Percentiles rank a stretch among this genome's conserved stretches.
These are phyloP conservation scores for Hypoxylon rickii DNA, from an alignment of 495 filamentous ascomycete species.

Conservation along the genomic window DNA sequence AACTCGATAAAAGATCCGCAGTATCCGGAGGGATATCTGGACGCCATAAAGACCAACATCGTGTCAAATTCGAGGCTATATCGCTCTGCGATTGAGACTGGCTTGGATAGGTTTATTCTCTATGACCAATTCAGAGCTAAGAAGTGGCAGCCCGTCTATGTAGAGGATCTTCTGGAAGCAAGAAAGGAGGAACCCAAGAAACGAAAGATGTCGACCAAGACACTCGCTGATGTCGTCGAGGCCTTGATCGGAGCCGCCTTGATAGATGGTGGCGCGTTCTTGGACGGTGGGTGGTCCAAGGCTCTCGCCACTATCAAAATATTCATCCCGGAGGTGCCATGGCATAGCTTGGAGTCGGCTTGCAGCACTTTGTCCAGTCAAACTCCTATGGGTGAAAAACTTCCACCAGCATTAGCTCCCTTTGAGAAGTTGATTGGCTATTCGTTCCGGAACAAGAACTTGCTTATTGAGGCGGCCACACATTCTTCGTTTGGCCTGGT, in stretches of 20 bases:
- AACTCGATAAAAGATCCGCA: constrained; percentile 50
- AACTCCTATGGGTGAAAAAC: constrained; percentile 32
- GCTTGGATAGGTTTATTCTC: constrained; percentile 76
- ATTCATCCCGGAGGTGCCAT: constrained; percentile 68
- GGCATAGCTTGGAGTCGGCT: constrained; percentile 48
- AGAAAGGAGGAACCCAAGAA: constrained; percentile 9
- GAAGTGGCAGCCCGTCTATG: constrained; percentile 73
- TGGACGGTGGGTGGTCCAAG: constrained; percentile 69
- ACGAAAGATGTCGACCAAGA: constrained; percentile 69
- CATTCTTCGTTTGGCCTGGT: constrained; percentile 69
- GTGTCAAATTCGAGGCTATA: constrained; percentile 75
- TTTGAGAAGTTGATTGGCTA: constrained; percentile 70
- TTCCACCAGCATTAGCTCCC: constrained; percentile 36
- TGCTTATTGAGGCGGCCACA: constrained; percentile 85
- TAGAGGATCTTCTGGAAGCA: constrained; percentile 53
- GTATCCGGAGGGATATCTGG: constrained; percentile 82
- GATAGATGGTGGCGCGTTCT: constrained; percentile 72
- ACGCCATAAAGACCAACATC: constrained; percentile 66
- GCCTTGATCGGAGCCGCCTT: constrained; percentile 78
- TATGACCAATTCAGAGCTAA: constrained; percentile 65
- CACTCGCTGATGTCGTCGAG: constrained; percentile 89
- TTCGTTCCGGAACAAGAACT: constrained; percentile 67
- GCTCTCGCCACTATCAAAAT: constrained; percentile 66
- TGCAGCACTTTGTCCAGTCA: constrained; percentile 40
- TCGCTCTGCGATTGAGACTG: constrained; percentile 62